Conservation (phyloP, 2,329 filamentous ascomycete species). For the Hypoxylon sp. region DNA sequence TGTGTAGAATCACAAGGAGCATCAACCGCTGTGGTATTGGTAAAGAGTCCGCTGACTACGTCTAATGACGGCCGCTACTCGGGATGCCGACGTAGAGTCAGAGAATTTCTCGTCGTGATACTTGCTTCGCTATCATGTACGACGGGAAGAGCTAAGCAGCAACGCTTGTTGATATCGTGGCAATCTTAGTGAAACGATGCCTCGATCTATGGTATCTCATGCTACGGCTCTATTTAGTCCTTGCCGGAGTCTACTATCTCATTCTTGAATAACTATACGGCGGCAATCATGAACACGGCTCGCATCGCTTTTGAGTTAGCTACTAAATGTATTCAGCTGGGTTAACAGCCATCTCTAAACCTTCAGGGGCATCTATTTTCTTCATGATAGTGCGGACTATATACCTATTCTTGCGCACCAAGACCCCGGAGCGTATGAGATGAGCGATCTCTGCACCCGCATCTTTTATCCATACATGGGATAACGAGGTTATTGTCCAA, state of each 20-base stretch:
- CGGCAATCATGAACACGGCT: too few species aligned
- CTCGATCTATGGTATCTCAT: neutral
- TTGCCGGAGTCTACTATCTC: neutral
- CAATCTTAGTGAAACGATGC: neutral
- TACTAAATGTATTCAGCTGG: too few species aligned
- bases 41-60: neutral
- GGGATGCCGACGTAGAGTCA: neutral
- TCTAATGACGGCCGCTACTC: neutral
- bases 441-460: neutral
- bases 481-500: neutral
- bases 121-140: neutral
- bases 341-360: too few species aligned
- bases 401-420: too few species aligned
- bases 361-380: too few species aligned
- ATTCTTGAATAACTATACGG: too few species aligned
- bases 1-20: neutral
- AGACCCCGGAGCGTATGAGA: too few species aligned
- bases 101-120: neutral
- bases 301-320: too few species aligned
- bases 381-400: too few species aligned
- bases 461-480: neutral
- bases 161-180: neutral
- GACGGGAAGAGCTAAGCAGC: neutral
- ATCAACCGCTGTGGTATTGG: neutral
- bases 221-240: neutral